Evolutionary conservation across 345 rosid genomes (phyloP), one percentile per base, ranked within the genome.

Genomic region (Rubroshorea leprosula): DNA sequence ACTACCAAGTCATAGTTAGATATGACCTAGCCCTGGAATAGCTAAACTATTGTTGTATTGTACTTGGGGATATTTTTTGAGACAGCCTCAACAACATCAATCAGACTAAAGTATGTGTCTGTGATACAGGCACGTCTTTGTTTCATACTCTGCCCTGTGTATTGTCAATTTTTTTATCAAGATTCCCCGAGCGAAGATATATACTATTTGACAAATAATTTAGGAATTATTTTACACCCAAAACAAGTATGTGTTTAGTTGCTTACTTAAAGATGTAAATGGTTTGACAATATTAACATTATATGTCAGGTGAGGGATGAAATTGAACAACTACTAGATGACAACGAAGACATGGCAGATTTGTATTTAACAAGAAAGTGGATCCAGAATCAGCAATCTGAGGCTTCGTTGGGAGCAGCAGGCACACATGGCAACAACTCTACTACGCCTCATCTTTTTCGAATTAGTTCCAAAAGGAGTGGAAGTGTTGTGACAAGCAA

Each of bases 331-430:
- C 63, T 85, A 61, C 55, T 86, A 58, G 94, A 92, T 67, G 99
- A 86, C 69, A 85, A 80, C 23, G 96, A 86, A 79, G 93, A 89
- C 71, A 89, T 89, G 97, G 86, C 85, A 17, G 72, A 92, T 13
- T 73, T 92, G 25, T 86, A 86, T 76, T 66, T 89, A 61, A 77
- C 95, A 47, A 84, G 97, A 70, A 92, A 83, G 68, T 80, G 82
- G 88, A 78, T 74, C 54, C 87, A 81, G 63, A 80, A 65, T 77
- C 90, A 86, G 84, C 95, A 84, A 73, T 64, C 69, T 1, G 97
- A 89, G 71, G 74, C 72, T 29, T 58, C 73, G 61, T 71, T 72
- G 35, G 86, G 72, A 25, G 63, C 70, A 54, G 76, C 73, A 23
- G 81, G 56, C 66, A 64, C 81, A 59, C 78, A 78, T 47, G 62